Percentiles rank a stretch among this genome's conserved stretches.
Evolutionary conservation across 768 basidiomycete species (phyloP).

Genomic region (Termitomyces eurrhizus): DNA sequence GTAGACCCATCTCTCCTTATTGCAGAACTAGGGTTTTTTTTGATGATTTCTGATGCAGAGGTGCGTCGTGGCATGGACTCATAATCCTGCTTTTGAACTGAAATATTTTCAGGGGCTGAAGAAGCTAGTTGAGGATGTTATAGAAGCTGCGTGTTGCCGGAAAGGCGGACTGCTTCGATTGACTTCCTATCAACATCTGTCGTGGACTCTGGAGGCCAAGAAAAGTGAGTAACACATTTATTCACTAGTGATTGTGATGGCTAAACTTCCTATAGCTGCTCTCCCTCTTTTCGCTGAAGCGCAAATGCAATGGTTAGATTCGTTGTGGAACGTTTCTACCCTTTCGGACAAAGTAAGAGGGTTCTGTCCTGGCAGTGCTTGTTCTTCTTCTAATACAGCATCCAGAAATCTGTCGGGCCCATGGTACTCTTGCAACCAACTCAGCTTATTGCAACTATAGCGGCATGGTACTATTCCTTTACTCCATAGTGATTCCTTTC

Average conservation of each 20-base stretch:
- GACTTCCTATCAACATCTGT: slow-evolving; percentile 51
- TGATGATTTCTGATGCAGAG: neutral
- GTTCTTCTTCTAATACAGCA: neutral
- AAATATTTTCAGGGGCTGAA: neutral
- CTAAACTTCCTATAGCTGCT: slow-evolving; percentile 21
- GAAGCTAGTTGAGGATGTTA: slow-evolving; percentile 26
- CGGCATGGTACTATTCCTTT: slow-evolving; percentile 35
- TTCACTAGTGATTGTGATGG: neutral
- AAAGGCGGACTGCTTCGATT: slow-evolving; percentile 36
- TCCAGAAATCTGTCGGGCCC: slow-evolving; percentile 20
- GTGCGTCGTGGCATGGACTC: neutral
- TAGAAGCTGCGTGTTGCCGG: slow-evolving; percentile 32
- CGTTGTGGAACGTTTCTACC: slow-evolving; percentile 37
- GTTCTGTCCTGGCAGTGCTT: neutral
- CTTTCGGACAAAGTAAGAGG: slow-evolving; percentile 20
- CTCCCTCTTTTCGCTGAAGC: slow-evolving; percentile 28
- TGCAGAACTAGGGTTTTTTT: slow-evolving; percentile 34
- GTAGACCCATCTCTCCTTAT: slow-evolving; percentile 22
- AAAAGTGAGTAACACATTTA: slow-evolving; percentile 31
- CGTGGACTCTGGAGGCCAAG: slow-evolving; percentile 42
- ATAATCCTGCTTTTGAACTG: neutral
- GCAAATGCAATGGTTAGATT: slow-evolving; percentile 48
- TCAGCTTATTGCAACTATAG: slow-evolving; percentile 32
- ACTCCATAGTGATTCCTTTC: slow-evolving; percentile 4
- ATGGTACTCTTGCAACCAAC: slow-evolving; percentile 41